Percentiles rank a stretch among this genome's conserved stretches.
Conservation (phyloP, 2,329 filamentous ascomycete genomes). For the Cryphonectria carpinicola region DNA sequence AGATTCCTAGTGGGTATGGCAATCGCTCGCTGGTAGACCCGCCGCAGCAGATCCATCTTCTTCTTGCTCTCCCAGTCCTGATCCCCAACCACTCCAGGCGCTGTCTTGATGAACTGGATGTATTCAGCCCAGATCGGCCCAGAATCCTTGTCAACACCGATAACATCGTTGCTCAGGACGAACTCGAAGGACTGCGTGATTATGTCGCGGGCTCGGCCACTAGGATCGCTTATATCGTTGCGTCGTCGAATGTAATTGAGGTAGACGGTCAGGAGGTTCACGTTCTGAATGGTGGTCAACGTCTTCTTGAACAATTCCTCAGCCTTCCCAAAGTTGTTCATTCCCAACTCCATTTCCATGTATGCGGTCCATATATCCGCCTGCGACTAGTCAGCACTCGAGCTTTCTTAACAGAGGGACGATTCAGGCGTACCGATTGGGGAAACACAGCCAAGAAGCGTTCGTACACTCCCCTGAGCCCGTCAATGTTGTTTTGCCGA, state of each 20-base stretch:
- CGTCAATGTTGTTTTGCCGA: slow-evolving; percentile 79
- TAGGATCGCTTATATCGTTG: slow-evolving; percentile 84
- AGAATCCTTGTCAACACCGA: slow-evolving; percentile 90
- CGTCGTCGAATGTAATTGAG: slow-evolving; percentile 92
- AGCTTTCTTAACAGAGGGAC: slow-evolving; percentile 13
- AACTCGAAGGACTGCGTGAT: slow-evolving; percentile 91
- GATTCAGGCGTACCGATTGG: slow-evolving; percentile 72
- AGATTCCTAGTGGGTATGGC: slow-evolving; percentile 83
- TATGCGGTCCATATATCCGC: slow-evolving; percentile 91
- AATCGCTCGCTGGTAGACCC: slow-evolving; percentile 89
- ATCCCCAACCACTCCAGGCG: slow-evolving; percentile 83
- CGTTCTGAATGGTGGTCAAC: slow-evolving; percentile 77
- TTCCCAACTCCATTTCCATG: slow-evolving; percentile 84
- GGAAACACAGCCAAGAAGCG: slow-evolving; percentile 89
- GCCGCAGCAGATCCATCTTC: slow-evolving; percentile 93
- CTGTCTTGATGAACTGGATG: slow-evolving; percentile 87
- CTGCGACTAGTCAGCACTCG: slow-evolving; percentile 54
- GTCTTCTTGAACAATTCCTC: slow-evolving; percentile 84
- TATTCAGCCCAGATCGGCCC: slow-evolving; percentile 94
- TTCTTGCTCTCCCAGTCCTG: slow-evolving; percentile 94
- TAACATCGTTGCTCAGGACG: slow-evolving; percentile 71
- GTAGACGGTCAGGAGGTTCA: slow-evolving; percentile 90
- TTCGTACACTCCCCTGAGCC: slow-evolving; percentile 79
- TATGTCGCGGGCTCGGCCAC: slow-evolving; percentile 74
- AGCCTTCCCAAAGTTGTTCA: slow-evolving; percentile 79